Evolutionary conservation across 495 filamentous ascomycete species (phyloP).

Genomic region (Penicillium maclennaniae): DNA sequence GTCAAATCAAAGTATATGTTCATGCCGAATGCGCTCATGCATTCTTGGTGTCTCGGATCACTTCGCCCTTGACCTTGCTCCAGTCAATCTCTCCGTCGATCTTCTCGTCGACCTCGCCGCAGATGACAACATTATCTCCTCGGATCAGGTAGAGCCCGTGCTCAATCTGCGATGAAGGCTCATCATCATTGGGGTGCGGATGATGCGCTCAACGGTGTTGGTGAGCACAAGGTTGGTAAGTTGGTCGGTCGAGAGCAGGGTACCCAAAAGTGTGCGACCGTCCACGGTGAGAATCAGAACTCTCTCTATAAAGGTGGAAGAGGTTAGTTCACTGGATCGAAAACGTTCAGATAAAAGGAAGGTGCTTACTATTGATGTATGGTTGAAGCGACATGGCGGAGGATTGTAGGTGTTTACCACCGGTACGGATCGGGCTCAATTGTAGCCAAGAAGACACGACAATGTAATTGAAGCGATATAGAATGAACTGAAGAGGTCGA

Average conservation of each 20-base stretch:
- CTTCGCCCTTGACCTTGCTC: slow-evolving; percentile 79
- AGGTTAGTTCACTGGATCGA: slow-evolving; percentile 20
- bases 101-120: slow-evolving; percentile 84
- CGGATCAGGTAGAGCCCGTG: slow-evolving; percentile 90
- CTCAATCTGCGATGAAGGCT: slow-evolving; percentile 73
- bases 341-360: neutral
- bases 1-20: slow-evolving; percentile 4
- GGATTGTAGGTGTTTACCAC: neutral
- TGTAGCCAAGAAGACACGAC: neutral
- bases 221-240: slow-evolving; percentile 88
- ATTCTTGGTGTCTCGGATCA: slow-evolving; percentile 80
- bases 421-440: neutral
- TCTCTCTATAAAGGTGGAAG: slow-evolving; percentile 58
- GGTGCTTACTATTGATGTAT: slow-evolving; percentile 61
- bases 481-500: neutral
- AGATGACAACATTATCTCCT: slow-evolving; percentile 91
- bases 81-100: slow-evolving; percentile 87
- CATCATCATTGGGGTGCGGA: slow-evolving; percentile 76
- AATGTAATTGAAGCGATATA: neutral
- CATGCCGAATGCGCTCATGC: slow-evolving; percentile 38
- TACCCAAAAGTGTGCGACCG: slow-evolving; percentile 82
- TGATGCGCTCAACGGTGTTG: slow-evolving; percentile 83
- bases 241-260: slow-evolving; percentile 82
- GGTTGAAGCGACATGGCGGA: slow-evolving; percentile 59
- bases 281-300: slow-evolving; percentile 90